phyloP scores from a whole-genome alignment of 1,284 basidiomycete species.

The Cronartium ribicola region DNA sequence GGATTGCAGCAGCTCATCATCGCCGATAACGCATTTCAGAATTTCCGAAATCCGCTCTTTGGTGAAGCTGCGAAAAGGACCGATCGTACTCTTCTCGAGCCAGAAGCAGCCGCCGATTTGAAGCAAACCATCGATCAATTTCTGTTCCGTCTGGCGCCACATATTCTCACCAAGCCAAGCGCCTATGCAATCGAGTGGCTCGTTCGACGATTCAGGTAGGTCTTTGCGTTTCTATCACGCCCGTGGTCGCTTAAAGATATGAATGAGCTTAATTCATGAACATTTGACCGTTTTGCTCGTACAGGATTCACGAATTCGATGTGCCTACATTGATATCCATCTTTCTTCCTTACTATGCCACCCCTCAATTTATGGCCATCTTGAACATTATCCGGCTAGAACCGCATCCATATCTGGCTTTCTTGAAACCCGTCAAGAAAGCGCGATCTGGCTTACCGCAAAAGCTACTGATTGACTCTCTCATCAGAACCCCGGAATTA shows the following conservation, averaged over 20 bases:
- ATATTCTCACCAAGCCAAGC: slow-evolving; percentile 73
- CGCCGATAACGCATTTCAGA: slow-evolving; percentile 58
- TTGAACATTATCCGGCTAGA: slow-evolving; percentile 72
- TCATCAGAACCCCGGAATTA: slow-evolving; percentile 68
- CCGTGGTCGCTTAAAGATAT: neutral
- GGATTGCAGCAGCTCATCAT: slow-evolving; percentile 67
- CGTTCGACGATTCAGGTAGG: slow-evolving; percentile 81
- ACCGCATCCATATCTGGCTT: slow-evolving; percentile 43
- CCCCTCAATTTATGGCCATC: slow-evolving; percentile 90
- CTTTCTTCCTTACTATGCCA: slow-evolving; percentile 92
- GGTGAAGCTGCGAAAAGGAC: slow-evolving; percentile 69
- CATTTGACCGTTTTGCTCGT: neutral
- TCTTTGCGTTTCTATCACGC: slow-evolving; percentile 12
- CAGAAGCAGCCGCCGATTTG: slow-evolving; percentile 63
- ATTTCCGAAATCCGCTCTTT: slow-evolving; percentile 69
- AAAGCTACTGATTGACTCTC: slow-evolving; percentile 65
- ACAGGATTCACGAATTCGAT: slow-evolving; percentile 89
- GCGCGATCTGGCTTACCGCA: slow-evolving; percentile 68
- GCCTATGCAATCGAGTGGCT: slow-evolving; percentile 94
- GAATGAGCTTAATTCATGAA: neutral
- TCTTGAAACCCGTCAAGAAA: slow-evolving; percentile 66
- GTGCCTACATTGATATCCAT: slow-evolving; percentile 70
- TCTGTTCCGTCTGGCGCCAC: slow-evolving; percentile 68
- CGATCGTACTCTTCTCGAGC: slow-evolving; percentile 75
- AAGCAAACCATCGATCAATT: slow-evolving; percentile 63